Base-by-base conservation (phyloP, 768 basidiomycete species). In the Chalciporus sphaerocephalus region DNA sequence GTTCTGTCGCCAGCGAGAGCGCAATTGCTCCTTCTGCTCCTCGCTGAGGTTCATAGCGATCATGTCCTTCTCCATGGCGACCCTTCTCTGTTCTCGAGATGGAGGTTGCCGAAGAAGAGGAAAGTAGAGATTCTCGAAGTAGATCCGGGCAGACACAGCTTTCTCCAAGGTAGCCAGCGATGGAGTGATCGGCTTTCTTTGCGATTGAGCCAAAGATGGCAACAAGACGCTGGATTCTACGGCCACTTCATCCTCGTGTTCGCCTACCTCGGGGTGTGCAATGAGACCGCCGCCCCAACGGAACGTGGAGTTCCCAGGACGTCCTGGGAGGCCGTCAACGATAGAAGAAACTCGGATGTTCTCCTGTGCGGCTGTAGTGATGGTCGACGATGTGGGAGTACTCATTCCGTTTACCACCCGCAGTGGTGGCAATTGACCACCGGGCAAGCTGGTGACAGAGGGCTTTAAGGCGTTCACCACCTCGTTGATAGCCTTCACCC, bases 81-180 rank as follows among this genome's bases (percentile, higher is more conserved):
- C 65, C 54, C 84, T 75, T 47, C 95, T 76, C 64, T 90, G 83
- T 63, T 95, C 92, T 24, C 95, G 80, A 48, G 87, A 87, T 39
- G 89, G 81, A 23, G 86, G 78, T 48, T 92, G 86, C 54, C 90
- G 86, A 60, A 93, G 79, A 44, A 93, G 75, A 23, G 81, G 84
- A 68, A 88, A 94, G 67, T 87, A 94, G 23, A 85, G 74, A 60
- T 88, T 92, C 74, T 91, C 90, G 68, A 98, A 96, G 76, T 83
- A 96, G 69, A 97, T 90, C 62, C 88, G 82, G 32, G 88, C 83
- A 25, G 93, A 85, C 47, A 92, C 90, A 40, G 93, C 91, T 65
- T 88, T 93, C 67, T 99, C 94, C 60, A 97, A 74, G 23, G 95
- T 96, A 34, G 84, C 76, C 46, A 99, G 74, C 43, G 93, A 94